Percentiles rank a stretch among this genome's conserved stretches.
These are phyloP conservation scores for Hippophae rhamnoides DNA, from an alignment of 306 rosid genomes.

Conservation along the genomic window DNA sequence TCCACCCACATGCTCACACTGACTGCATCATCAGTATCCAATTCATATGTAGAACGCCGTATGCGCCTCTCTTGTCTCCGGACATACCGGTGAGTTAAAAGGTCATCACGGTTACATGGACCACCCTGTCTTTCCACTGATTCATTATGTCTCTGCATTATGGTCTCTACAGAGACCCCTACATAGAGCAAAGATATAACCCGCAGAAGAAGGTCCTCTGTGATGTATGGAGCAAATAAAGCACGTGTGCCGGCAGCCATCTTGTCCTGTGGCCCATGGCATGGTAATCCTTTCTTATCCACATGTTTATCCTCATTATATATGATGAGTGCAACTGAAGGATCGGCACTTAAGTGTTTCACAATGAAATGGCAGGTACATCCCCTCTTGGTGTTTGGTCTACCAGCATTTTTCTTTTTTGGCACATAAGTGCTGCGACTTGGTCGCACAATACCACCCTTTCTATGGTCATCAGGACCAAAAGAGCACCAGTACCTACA, in stretches of 20 bases:
- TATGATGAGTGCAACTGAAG: constrained; percentile 73
- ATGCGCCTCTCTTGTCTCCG: constrained; percentile 85
- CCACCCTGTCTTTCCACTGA: constrained; percentile 85
- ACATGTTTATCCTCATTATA: constrained; percentile 76
- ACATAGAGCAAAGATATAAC: constrained; percentile 68
- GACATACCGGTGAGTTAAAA: constrained; percentile 75
- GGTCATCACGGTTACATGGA: constrained; percentile 86
- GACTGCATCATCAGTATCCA: constrained; percentile 64
- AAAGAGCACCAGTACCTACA: constrained; percentile 95
- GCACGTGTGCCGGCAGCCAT: constrained; percentile 80
- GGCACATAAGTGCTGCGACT: constrained; percentile 67
- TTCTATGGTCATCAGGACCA: constrained; percentile 92
- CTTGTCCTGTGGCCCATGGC: constrained; percentile 90
- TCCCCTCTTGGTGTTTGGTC: constrained; percentile 88
- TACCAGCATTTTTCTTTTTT: constrained; percentile 78
- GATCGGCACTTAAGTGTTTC: constrained; percentile 78
- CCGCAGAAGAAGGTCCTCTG: constrained; percentile 78
- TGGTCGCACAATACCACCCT: constrained; percentile 71
- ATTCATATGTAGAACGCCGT: constrained; percentile 66
- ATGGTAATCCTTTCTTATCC: constrained; percentile 76
- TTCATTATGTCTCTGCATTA: constrained; percentile 91
- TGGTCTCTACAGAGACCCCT: constrained; percentile 91
- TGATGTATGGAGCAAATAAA: constrained; percentile 88
- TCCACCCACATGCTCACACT: constrained; percentile 77
- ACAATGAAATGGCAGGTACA: constrained; percentile 92